phyloP scores from a whole-genome alignment of 1,284 basidiomycete genomes.

The Cystobasidium sp. region DNA sequence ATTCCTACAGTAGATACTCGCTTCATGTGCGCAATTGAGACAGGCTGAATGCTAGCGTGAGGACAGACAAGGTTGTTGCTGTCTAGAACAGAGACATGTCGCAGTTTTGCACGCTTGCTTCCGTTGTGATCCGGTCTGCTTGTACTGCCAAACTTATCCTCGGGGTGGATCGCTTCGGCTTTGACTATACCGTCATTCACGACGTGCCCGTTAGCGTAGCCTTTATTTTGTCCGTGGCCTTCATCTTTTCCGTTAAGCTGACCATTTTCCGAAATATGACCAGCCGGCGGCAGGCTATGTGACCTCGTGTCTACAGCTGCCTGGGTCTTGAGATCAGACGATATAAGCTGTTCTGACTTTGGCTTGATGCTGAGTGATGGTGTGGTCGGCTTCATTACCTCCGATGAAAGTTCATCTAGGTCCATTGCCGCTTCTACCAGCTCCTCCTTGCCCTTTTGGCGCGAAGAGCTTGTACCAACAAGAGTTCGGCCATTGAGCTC shows the following conservation, averaged over 20 bases:
- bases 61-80: conserved; percentile 63
- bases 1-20: conserved; percentile 60
- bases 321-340: background rate
- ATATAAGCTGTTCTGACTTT: background rate
- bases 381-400: background rate
- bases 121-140: too few species aligned
- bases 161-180: background rate
- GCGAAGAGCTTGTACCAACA: background rate
- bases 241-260: too few species aligned
- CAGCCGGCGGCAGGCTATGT: too few species aligned
- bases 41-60: conserved; percentile 67
- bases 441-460: background rate
- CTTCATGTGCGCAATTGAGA: conserved; percentile 67
- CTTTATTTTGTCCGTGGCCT: background rate
- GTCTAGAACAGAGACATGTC: too few species aligned
- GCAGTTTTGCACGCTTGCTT: too few species aligned
- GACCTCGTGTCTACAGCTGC: too few species aligned
- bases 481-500: background rate
- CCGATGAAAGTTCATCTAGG: background rate
- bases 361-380: background rate
- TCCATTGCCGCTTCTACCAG: background rate
- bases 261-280: too few species aligned
- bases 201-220: background rate
- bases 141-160: too few species aligned
- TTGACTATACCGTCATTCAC: background rate